phyloP scores from a whole-genome alignment of 805 yeast genomes.

The Torulaspora maleeae region DNA sequence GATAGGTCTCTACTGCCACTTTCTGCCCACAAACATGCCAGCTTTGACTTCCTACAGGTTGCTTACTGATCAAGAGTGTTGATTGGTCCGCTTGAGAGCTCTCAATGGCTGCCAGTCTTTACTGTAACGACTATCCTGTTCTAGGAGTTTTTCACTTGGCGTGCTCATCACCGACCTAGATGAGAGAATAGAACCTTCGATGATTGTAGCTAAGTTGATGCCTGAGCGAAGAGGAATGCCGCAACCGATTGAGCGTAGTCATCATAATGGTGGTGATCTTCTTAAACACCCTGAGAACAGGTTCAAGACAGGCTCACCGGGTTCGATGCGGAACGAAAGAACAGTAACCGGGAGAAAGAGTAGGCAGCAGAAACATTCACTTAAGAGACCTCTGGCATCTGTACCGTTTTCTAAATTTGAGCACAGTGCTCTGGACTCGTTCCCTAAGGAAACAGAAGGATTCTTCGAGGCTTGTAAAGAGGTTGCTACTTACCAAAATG shows the following conservation, averaged over 20 bases:
- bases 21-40: too few species aligned
- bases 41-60: too few species aligned
- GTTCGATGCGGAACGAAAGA: background rate
- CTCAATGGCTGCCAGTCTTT: background rate
- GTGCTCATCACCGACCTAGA: background rate
- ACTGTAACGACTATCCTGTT: background rate
- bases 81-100: background rate
- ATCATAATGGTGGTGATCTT: too few species aligned
- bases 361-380: background rate
- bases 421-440: constrained; percentile 7
- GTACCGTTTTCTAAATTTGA: constrained; percentile 6
- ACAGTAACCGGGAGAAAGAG: background rate
- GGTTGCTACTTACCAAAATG: constrained; percentile 18
- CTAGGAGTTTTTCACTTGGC: background rate
- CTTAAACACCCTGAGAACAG: background rate
- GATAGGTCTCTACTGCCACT: too few species aligned
- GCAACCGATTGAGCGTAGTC: too few species aligned
- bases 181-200: background rate
- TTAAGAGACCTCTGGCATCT: background rate
- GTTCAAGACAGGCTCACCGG: background rate
- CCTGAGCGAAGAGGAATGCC: too few species aligned
- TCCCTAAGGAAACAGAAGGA: constrained; percentile 11
- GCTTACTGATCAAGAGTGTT: too few species aligned
- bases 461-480: constrained; percentile 20
- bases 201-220: too few species aligned